Base-by-base conservation (phyloP, 768 basidiomycete genomes). In the Tylopilus intermedius region DNA sequence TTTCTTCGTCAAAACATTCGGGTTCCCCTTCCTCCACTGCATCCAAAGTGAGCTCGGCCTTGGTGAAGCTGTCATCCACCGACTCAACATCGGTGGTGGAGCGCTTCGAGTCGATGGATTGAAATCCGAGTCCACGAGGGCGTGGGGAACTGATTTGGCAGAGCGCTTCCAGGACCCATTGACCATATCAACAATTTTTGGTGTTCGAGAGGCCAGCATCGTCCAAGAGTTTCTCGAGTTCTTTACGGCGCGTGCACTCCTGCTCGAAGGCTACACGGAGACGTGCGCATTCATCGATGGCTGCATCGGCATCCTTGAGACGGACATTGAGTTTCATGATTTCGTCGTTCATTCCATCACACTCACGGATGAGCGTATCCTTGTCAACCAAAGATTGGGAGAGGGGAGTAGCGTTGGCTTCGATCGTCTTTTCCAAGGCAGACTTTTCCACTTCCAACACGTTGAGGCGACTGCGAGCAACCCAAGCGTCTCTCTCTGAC, bases 401-500 rank as follows among this genome's bases (percentile, higher is more conserved):
- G 14, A 70, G 66, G 30, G 64, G 62, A 13, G 55, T 47, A n/a
- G 52, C 54, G 57, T 71, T 62, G 63, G 63, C 69, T 30, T 73
- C 70, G 26, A 82, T 58, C 39, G 72, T 72, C 64, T 77, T 79
- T 60, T 78, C 76, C 43, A 87, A 65, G 3, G 73, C 72, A n/a
- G 66, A 67, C 59, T 84, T 87, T 70, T 89, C 88, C 18, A 81
- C 74, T 64, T 89, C 83, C 41, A 88, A 57, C 50, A 88, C 60
- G 8, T 82, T 78, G 7, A 82, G 72, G 38, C 79, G 81, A 42
- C 90, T 90, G 13, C 88, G 78, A n/a, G 88, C 84, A 38, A 92
- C 79, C 84, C 88, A 91, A 2, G 84, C 85, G 51, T 94, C 91
- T 49, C 84, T 78, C 71, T 93, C 90, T n/a, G 72, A 75, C 42